Evolutionary conservation across 768 basidiomycete genomes (phyloP), one percentile per base, ranked within the genome.

Genomic region (Rhizopogon roseolus): DNA sequence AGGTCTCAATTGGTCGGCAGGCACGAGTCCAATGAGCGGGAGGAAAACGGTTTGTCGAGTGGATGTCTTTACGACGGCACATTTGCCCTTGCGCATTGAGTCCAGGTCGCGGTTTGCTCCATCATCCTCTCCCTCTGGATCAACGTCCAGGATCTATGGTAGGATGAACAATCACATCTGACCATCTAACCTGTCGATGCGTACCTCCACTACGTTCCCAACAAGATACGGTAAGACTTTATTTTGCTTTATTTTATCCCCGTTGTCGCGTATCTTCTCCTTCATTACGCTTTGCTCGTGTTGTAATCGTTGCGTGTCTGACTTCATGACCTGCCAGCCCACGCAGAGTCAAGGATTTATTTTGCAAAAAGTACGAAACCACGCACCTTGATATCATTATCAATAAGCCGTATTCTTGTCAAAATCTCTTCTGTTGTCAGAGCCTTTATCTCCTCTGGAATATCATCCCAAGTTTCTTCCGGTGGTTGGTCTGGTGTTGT

Each of bases 171-270:
- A 43, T 32, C 28, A 17, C 11, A 55, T 19, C n/a, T 6, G 25
- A 49, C 8, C 27, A 34, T 25, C 37, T 43, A 36, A 10, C 44
- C 19, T 40, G 42, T 41, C 25, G 11, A n/a, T 29, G 66, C 81
- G 53, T 62, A 95, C 93, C 82, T 98, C 97, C 16, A 99, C 93
- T 36, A 99, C 92, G 64, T 98, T 97, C 14, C 90, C 93, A 37
- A 99, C 97, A 50, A 99, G 84, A 72, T 99, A 99, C 6, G 97
- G 97, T 41, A 99, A 75, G 11, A 97, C 93, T 73, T 98, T 98
- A 73, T 99, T 98, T 81, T 99, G 96, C 72, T 97, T 97, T 60
- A 99, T 91, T 76, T 98, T 98, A 73, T 97, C 93, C 43, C 88
- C 87, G 58, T 98, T 99, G 67, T 99, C 97, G 50, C 92, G 85